phyloP scores from a whole-genome alignment of 805 yeast species.

The Candida adriatica region DNA sequence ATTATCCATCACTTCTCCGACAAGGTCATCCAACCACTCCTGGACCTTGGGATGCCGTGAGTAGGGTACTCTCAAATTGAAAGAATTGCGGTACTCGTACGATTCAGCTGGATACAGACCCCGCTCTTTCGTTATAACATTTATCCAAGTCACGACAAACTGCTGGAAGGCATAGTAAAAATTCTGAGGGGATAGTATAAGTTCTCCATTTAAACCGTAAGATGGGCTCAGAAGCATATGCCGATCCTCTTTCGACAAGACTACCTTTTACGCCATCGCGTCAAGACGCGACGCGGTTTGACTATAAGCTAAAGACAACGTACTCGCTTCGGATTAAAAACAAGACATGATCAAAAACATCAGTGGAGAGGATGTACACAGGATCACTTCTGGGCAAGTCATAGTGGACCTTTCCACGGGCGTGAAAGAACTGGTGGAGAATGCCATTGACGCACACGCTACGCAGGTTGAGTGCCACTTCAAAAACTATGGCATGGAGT shows the following conservation, averaged over 20 bases:
- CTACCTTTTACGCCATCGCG: too few relatives aligned
- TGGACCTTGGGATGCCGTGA: conserved; percentile 37
- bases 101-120: conserved; percentile 30
- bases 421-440: conserved; percentile 82
- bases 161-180: conserved; percentile 14
- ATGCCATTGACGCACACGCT: conserved; percentile 75
- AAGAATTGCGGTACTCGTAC: conserved; percentile 32
- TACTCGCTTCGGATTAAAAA: too few relatives aligned
- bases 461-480: conserved; percentile 61
- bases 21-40: conserved; percentile 9
- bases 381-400: conserved; percentile 90
- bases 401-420: conserved; percentile 72
- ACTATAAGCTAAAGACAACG: too few relatives aligned
- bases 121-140: conserved; percentile 29
- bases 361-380: conserved; percentile 46
- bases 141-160: conserved; percentile 31
- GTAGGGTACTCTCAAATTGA: conserved; percentile 35
- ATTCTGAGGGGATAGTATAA: conserved; percentile 11
- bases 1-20: conserved; percentile 11
- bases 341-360: conserved; percentile 11
- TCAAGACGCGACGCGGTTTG: too few relatives aligned
- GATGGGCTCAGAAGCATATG: conserved; percentile 5
- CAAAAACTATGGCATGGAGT: conserved; percentile 65
- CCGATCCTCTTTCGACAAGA: not conserved
- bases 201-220: conserved; percentile 1